Evolutionary conservation across 164 flowering plant genomes (phyloP), one percentile per base, ranked within the genome.

Genomic region (Saururus chinensis): DNA sequence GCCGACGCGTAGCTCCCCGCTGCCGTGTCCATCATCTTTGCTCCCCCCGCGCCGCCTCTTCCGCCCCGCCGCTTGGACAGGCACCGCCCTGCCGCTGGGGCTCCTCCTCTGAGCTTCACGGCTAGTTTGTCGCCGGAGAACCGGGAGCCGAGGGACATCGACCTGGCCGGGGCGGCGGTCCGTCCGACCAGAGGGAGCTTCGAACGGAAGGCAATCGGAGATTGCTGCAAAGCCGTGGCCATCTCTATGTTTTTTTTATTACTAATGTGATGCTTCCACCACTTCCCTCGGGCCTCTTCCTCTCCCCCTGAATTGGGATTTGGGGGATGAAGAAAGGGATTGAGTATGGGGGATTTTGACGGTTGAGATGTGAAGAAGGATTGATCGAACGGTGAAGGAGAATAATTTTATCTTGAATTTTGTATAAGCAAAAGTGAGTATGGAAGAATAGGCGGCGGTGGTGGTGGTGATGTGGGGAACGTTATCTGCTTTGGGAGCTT

Each of bases 1-100:
- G 95, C 96, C 42, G 70, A 1, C 1, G 96, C 96, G 78, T 92
- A 92, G 71, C 84, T 83, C 10, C 67, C 70, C n/a, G 96, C 84
- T 7, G 84, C 86, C 6, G 78, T 23, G 60, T 73, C 82, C 30
- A 66, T 59, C 95, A 82, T 84, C 19, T 59, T 72, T 22, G 81
- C 79, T 9, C 82, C 79, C 59, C 53, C 49, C 13, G 70, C 74
- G 54, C 74, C 58, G 58, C 70, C 65, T 40, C 69, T 51, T 53
- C 23, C 22, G 48, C 56, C 54, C 64, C 54, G 56, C 21, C 10
- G 56, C 24, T n/a, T n/a, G n/a, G n/a, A n/a, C n/a, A n/a, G n/a
- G 26, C 45, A 11, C 45, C 45, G 8, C 45, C 45, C 73, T 55
- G 58, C 68, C 64, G 42, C 71, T 40, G 56, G 19, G 24, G 45